A percentile compares a stretch with the other conserved stretches of the same genome.
Conservation (phyloP, 495 filamentous ascomycete genomes). For the Xylaria nigripes region DNA sequence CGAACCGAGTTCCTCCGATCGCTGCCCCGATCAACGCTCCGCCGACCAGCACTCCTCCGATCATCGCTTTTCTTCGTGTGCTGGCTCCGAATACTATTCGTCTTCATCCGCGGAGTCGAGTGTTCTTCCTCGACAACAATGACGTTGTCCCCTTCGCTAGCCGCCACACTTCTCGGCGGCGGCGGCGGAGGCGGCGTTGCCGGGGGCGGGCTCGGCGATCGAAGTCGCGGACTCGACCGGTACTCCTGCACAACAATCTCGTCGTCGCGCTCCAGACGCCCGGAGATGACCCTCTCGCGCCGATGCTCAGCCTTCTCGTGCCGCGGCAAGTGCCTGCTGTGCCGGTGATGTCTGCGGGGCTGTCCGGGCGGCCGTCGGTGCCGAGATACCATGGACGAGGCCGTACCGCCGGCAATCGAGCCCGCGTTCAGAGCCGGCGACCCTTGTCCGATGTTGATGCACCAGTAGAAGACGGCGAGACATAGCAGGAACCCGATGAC, state of each 20-base stretch:
- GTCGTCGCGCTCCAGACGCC: slow-evolving; percentile 24
- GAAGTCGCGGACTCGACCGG: slow-evolving; percentile 10
- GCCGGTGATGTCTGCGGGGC: slow-evolving; percentile 17
- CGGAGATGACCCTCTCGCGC: slow-evolving; percentile 18
- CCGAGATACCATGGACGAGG: slow-evolving; percentile 25
- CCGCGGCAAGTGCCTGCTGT: slow-evolving; percentile 8
- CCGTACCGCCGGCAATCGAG: slow-evolving; percentile 19
- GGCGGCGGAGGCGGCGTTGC: neutral
- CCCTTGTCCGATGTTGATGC: slow-evolving; percentile 43
- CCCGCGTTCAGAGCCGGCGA: slow-evolving; percentile 24
- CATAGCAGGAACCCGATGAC: slow-evolving; percentile 76
- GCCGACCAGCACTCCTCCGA: slow-evolving; percentile 17
- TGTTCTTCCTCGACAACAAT: slow-evolving; percentile 40
- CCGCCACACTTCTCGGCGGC: slow-evolving; percentile 2
- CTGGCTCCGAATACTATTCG: slow-evolving; percentile 22
- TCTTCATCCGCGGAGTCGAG: slow-evolving; percentile 23
- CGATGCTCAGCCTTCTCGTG: slow-evolving; percentile 34
- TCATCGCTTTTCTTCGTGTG: slow-evolving; percentile 27
- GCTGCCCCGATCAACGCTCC: slow-evolving; percentile 21
- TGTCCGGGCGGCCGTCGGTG: slow-evolving; percentile 18
- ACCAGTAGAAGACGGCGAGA: slow-evolving; percentile 65
- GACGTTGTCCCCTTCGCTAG: slow-evolving; percentile 32
- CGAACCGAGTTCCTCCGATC: slow-evolving; percentile 23
- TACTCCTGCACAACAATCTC: slow-evolving; percentile 33
- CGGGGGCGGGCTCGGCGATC: slow-evolving; percentile 6